Evolutionary conservation across 768 basidiomycete species (phyloP).

Genomic region (Guyanaporus albipodus): DNA sequence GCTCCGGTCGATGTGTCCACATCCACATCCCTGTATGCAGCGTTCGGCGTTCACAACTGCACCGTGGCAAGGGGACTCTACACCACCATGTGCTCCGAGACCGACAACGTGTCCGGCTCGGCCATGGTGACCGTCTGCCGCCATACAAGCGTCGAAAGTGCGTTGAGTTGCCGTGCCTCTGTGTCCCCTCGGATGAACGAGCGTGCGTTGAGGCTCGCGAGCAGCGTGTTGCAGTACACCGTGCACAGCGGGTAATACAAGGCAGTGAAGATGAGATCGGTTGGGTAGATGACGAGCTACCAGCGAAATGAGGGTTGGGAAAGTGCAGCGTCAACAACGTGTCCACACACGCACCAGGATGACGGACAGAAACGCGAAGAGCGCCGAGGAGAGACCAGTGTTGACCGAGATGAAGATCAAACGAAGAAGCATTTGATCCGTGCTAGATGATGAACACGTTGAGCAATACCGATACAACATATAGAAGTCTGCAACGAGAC

Average conservation of each 20-base stretch:
- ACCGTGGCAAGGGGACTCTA: neutral
- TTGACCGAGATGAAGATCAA: slow-evolving; percentile 26
- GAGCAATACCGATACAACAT: neutral
- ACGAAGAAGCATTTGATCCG: slow-evolving; percentile 22
- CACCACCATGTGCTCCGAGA: neutral
- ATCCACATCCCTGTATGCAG: no score
- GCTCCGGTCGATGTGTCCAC: no score
- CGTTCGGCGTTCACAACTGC: neutral
- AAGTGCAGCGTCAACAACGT: neutral
- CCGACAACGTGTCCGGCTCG: neutral
- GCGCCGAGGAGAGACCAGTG: slow-evolving; percentile 21
- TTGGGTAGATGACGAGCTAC: slow-evolving; percentile 23
- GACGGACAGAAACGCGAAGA: slow-evolving; percentile 20
- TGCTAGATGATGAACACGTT: slow-evolving; percentile 13
- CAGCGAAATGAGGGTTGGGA: neutral
- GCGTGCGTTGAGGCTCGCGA: slow-evolving; percentile 32
- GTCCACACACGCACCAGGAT: slow-evolving; percentile 15
- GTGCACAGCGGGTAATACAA: slow-evolving; percentile 31
- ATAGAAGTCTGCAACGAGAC: neutral
- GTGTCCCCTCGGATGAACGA: slow-evolving; percentile 8
- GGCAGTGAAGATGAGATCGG: slow-evolving; percentile 20
- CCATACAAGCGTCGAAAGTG: slow-evolving; percentile 9
- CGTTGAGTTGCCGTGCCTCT: neutral
- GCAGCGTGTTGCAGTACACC: slow-evolving; percentile 33
- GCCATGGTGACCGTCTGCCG: neutral